A percentile compares a stretch with the other conserved stretches of the same genome.
phyloP scores from a whole-genome alignment of 257 asterid genomes.

The Coffea canephora region DNA sequence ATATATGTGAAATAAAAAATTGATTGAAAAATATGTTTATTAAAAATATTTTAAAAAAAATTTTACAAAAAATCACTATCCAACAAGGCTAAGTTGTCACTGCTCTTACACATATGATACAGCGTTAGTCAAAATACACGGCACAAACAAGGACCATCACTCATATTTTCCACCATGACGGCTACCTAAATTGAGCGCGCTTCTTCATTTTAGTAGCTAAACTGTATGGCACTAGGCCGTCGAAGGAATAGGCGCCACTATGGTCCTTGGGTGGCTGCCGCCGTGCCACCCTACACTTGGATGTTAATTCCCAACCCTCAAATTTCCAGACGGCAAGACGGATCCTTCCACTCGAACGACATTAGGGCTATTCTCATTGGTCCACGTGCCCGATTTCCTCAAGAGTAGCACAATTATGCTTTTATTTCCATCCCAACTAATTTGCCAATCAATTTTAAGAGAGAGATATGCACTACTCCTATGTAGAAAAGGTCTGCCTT shows the following conservation, averaged over 20 bases:
- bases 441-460: constrained; percentile 6
- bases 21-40: too few species aligned
- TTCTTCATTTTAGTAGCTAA: not conserved
- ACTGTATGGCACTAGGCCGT: not conserved
- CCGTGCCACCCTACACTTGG: not conserved
- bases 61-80: too few species aligned
- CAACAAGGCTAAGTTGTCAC: too few species aligned
- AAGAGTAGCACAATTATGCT: not conserved
- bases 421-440: not conserved
- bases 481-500: not conserved
- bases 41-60: too few species aligned
- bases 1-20: too few species aligned
- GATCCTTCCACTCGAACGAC: not conserved
- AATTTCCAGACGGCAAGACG: not conserved
- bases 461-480: too few species aligned
- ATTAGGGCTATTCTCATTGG: not conserved
- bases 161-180: too few species aligned
- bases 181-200: too few species aligned
- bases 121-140: too few species aligned
- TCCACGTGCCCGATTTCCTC: constrained; percentile 9
- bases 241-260: not conserved
- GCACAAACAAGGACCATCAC: too few species aligned
- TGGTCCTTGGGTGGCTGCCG: not conserved
- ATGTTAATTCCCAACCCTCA: not conserved
- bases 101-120: too few species aligned